A percentile compares a stretch with the other conserved stretches of the same genome.
These are phyloP conservation scores for Boletus speciosus DNA, from an alignment of 768 basidiomycete species.

Conservation along the genomic window DNA sequence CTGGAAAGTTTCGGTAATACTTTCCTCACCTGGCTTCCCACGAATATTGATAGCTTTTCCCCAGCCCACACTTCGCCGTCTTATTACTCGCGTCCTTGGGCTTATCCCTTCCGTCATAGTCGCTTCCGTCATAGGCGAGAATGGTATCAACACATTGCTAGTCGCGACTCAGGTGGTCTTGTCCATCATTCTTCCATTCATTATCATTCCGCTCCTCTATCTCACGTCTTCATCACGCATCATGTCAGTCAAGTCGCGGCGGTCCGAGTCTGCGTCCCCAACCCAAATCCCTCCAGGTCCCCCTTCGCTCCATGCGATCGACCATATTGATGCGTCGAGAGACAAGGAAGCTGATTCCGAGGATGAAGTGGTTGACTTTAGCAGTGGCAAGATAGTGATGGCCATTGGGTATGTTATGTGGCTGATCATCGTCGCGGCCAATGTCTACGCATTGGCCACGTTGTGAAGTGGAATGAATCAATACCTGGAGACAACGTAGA, in stretches of 20 bases:
- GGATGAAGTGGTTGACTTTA: conserved; percentile 54
- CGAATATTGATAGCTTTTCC: conserved; percentile 25
- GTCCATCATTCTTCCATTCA: conserved; percentile 79
- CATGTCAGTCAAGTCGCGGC: conserved; percentile 54
- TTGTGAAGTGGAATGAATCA: conserved; percentile 28
- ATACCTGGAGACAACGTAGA: background rate
- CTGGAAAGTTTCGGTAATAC: conserved; percentile 72
- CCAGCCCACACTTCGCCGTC: conserved; percentile 72
- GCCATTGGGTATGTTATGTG: conserved; percentile 56
- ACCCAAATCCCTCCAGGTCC: background rate
- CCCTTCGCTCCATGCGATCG: background rate
- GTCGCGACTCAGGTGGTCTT: conserved; percentile 84
- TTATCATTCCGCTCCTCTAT: conserved; percentile 76
- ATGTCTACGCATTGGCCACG: conserved; percentile 69
- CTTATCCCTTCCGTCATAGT: conserved; percentile 81
- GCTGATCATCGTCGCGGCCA: conserved; percentile 64
- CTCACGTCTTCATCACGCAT: conserved; percentile 63
- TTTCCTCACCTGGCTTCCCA: conserved; percentile 12
- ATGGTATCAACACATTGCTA: conserved; percentile 74
- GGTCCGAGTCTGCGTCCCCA: background rate
- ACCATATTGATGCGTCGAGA: background rate
- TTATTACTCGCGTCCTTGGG: conserved; percentile 76
- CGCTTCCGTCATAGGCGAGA: conserved; percentile 64
- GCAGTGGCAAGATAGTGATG: conserved; percentile 52
- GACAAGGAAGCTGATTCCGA: conserved; percentile 15